A percentile compares a stretch with the other conserved stretches of the same genome.
Conservation (phyloP, 352 stramenopile genomes). For the Phytopythium helicoides region DNA sequence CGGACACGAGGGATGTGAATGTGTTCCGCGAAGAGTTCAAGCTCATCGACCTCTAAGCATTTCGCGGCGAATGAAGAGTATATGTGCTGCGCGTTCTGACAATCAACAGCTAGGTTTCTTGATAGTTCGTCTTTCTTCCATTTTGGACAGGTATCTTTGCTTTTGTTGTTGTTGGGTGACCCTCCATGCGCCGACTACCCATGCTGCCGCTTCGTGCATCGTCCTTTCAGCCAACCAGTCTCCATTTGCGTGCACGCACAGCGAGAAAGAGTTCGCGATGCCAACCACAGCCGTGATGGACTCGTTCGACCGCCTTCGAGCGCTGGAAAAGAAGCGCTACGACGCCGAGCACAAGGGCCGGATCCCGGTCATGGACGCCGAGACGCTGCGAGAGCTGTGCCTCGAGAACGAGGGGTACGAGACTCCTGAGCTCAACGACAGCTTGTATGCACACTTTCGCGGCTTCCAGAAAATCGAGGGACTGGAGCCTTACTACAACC, state of each 20-base stretch:
- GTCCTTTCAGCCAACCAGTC: background rate
- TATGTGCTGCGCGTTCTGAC: background rate
- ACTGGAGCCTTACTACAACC: slow-evolving; percentile 90
- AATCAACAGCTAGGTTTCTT: too few relatives aligned
- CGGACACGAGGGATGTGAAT: slow-evolving; percentile 79
- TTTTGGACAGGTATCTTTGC: too few relatives aligned
- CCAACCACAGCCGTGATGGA: slow-evolving; percentile 36
- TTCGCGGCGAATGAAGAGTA: background rate
- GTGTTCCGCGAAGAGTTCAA: slow-evolving; percentile 86
- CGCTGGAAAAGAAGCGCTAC: slow-evolving; percentile 71
- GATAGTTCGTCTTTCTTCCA: too few relatives aligned
- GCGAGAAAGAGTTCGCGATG: too few relatives aligned
- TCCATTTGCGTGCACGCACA: too few relatives aligned
- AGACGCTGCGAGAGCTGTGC: slow-evolving; percentile 80
- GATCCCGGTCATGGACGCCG: slow-evolving; percentile 87
- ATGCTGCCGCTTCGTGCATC: too few relatives aligned
- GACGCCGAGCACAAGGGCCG: slow-evolving; percentile 57
- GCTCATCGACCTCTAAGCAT: slow-evolving; percentile 67
- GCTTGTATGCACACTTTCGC: slow-evolving; percentile 92
- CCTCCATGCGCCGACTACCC: too few relatives aligned
- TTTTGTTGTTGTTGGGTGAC: too few relatives aligned
- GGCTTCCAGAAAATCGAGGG: slow-evolving; percentile 94
- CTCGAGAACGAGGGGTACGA: slow-evolving; percentile 93
- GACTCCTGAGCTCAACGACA: slow-evolving; percentile 94
- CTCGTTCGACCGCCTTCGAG: slow-evolving; percentile 52